A percentile compares a stretch with the other conserved stretches of the same genome.
Conservation (phyloP, 108 stramenopile genomes). For the Cyclotella cryptica region DNA sequence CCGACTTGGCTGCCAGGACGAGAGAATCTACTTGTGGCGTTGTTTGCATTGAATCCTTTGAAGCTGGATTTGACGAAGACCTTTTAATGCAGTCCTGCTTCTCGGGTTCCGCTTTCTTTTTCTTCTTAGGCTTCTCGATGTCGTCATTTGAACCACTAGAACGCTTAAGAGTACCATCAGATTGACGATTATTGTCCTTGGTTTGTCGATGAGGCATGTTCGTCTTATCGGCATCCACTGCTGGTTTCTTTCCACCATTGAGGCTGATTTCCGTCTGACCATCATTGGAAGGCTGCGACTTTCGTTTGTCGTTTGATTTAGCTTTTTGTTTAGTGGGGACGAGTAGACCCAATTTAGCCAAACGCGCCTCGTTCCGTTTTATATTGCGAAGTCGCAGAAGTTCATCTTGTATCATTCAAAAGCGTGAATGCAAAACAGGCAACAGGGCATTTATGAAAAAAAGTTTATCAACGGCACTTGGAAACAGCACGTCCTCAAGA, state of each 20-base stretch:
- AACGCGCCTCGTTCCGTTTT: slow-evolving; percentile 40
- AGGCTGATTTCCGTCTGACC: background rate
- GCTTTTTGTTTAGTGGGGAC: background rate
- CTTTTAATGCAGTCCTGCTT: background rate
- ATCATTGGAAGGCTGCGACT: background rate
- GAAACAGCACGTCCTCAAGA: too few relatives aligned
- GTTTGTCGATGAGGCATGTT: background rate
- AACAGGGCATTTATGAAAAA: too few relatives aligned
- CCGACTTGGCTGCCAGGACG: too few relatives aligned
- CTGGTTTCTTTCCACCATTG: background rate
- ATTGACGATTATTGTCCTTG: background rate
- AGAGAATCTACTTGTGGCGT: too few relatives aligned
- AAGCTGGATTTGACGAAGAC: too few relatives aligned
- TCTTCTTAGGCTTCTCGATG: background rate
- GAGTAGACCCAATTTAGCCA: slow-evolving; percentile 36
- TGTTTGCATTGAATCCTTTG: too few relatives aligned
- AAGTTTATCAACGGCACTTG: too few relatives aligned
- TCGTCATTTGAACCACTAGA: background rate
- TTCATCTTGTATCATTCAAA: slow-evolving; percentile 39
- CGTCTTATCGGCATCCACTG: background rate
- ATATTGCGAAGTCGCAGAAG: slow-evolving; percentile 51
- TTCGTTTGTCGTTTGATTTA: background rate
- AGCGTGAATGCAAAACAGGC: background rate
- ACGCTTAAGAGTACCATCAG: background rate
- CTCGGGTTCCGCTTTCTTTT: too few relatives aligned